A percentile compares a stretch with the other conserved stretches of the same genome.
Conservation (phyloP, 768 basidiomycete genomes). For the Roridomyces roridus region DNA sequence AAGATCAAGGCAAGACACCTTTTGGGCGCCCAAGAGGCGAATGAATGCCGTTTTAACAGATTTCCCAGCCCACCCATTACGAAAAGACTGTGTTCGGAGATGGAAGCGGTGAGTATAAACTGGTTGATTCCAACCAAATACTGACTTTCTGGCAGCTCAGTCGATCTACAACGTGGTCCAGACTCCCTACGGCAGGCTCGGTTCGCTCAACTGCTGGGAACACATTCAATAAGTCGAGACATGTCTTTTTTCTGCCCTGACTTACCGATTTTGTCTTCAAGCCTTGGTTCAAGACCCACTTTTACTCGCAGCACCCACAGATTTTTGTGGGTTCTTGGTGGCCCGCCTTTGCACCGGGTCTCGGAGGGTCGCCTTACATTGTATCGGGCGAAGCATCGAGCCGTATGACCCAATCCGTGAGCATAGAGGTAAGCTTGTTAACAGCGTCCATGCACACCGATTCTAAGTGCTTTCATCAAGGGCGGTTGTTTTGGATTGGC, state of each 20-base stretch:
- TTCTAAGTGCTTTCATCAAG: too few relatives aligned
- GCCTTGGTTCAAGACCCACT: slow-evolving; percentile 37
- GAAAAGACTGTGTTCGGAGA: slow-evolving; percentile 39
- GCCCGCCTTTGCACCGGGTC: slow-evolving; percentile 34
- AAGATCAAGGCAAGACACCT: slow-evolving; percentile 34
- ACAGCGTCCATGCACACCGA: too few relatives aligned
- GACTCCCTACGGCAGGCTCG: slow-evolving; percentile 33
- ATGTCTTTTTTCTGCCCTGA: too few relatives aligned
- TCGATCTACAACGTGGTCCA: slow-evolving; percentile 38
- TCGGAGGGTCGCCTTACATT: slow-evolving; percentile 35
- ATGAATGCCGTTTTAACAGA: slow-evolving; percentile 16
- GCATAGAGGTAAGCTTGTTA: too few relatives aligned
- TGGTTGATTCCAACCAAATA: neutral
- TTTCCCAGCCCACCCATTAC: slow-evolving; percentile 35
- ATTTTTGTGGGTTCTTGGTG: slow-evolving; percentile 39
- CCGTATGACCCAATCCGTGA: slow-evolving; percentile 36
- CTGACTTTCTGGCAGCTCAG: slow-evolving; percentile 26
- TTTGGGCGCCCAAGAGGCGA: slow-evolving; percentile 1
- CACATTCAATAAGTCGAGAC: too few relatives aligned
- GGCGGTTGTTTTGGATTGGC: slow-evolving; percentile 36
- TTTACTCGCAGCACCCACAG: slow-evolving; percentile 37
- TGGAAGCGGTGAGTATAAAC: slow-evolving; percentile 36
- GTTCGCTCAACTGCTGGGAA: slow-evolving; percentile 38
- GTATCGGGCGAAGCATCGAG: slow-evolving; percentile 35
- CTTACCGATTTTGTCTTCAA: slow-evolving; percentile 7